Percentiles rank a stretch among this genome's conserved stretches.
Conservation (phyloP, 345 rosid species). For the Clarkia xantiana region DNA sequence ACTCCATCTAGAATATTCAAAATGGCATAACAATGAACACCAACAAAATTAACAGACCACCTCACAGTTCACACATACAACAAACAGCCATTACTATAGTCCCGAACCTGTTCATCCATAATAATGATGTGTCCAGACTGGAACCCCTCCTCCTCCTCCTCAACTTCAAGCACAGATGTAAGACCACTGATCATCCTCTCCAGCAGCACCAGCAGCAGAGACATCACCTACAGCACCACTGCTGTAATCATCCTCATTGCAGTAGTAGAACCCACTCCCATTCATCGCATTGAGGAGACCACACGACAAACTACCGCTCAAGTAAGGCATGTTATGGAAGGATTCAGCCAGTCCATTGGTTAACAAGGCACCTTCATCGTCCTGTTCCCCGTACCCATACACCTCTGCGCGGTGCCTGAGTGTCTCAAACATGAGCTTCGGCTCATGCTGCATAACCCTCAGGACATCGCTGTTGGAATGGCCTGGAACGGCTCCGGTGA, state of each 20-base stretch:
- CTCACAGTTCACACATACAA: constrained; percentile 13
- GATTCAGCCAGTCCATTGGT: constrained; percentile 43
- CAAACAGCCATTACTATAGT: constrained; percentile 3
- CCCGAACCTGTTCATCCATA: not conserved
- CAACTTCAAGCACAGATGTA: constrained; percentile 46
- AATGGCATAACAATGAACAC: constrained; percentile 1
- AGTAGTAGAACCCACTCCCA: constrained; percentile 45
- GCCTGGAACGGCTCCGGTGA: constrained; percentile 65
- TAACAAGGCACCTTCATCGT: constrained; percentile 19
- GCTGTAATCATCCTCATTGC: constrained; percentile 32
- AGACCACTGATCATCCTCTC: constrained; percentile 61
- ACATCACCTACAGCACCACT: constrained; percentile 14
- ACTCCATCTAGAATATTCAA: constrained; percentile 1
- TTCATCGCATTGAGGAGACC: constrained; percentile 46
- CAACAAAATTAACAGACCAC: constrained; percentile 9
- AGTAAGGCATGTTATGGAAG: constrained; percentile 82
- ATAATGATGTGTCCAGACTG: not conserved
- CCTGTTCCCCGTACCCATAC: constrained; percentile 16
- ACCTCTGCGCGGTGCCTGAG: constrained; percentile 81
- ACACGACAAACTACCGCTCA: constrained; percentile 33
- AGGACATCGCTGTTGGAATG: constrained; percentile 82
- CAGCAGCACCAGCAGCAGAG: constrained; percentile 9
- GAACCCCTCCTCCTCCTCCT: too few species aligned
- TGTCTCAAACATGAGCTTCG: constrained; percentile 82
- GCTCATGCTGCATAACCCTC: constrained; percentile 89